Evolutionary conservation across 2,329 filamentous ascomycete species (phyloP), one percentile per base, ranked within the genome.

Genomic region (Myriangium duriaei): DNA sequence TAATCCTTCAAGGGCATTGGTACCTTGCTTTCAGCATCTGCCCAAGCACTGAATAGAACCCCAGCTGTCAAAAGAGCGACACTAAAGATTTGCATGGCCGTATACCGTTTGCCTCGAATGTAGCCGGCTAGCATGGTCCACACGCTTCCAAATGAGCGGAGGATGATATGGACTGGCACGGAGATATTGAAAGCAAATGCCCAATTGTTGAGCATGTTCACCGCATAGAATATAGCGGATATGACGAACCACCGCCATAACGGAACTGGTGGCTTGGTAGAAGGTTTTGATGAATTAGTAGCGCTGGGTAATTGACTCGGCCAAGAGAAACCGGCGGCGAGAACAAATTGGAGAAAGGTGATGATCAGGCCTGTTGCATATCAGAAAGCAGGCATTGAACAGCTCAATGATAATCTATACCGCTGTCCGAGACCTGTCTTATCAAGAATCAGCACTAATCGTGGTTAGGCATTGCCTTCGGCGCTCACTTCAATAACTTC

Each of bases 121-220:
- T 79, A 86, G 3, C 91, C 91, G n/a, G 88, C 84, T 11, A 79
- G 62, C 75, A 98, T 93, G 6, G 91, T 96, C 4, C 87, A 92
- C 45, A 96, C 92, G 51, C 87, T 94, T 11, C 91, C 91, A 34
- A 88, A 93, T 34, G 87, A 95, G 37, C 91, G 76, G 18, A 98
- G 68, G 48, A 98, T 96, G 51, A 98, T 98, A 55, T 98, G 91
- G 34, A 98, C 77, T 1, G 91, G 91, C 0, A 98, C 85, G 5
- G 86, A 94, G 40, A 98, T 96, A 50, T 86, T 79, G 63, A 95
- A 98, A 45, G 85, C 87, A 59, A 98, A 98, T 5, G 88, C 91
- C 67, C 88, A 88, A 52, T 98, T 98, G 63, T 98, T 98, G 54
- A 98, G 64, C 41, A 96, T 76, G 52, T 96, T 98, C 61, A 98